Evolutionary conservation across 1,139 yeast species (phyloP).

Genomic region (Geotrichum reessii): DNA sequence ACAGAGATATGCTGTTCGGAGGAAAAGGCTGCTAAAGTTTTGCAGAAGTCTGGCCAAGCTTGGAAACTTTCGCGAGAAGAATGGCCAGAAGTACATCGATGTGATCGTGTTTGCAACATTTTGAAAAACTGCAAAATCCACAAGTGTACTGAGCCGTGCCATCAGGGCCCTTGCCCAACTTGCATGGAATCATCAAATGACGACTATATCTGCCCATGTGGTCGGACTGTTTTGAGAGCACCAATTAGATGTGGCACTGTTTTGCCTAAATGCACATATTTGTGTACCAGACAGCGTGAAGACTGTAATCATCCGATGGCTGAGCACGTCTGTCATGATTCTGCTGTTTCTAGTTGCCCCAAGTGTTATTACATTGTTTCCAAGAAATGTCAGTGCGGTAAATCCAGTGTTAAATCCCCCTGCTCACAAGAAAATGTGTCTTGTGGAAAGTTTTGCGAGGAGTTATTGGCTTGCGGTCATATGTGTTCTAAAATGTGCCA

Average conservation of each 20-base stretch:
- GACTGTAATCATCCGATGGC: constrained; percentile 73
- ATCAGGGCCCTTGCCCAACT: constrained; percentile 76
- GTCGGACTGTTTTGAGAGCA: constrained; percentile 70
- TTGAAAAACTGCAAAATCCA: constrained; percentile 68
- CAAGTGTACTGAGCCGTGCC: constrained; percentile 69
- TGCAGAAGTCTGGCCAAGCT: constrained; percentile 52
- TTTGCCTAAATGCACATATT: constrained; percentile 61
- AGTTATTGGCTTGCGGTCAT: constrained; percentile 61
- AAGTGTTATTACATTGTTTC: constrained; percentile 66
- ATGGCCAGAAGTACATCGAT: constrained; percentile 48
- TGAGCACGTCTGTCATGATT: constrained; percentile 71
- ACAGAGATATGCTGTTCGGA: constrained; percentile 61
- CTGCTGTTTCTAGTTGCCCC: constrained; percentile 56
- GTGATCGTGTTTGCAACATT: constrained; percentile 65
- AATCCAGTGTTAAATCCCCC: constrained; percentile 51
- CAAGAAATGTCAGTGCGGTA: constrained; percentile 69
- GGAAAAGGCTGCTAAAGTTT: constrained; percentile 55
- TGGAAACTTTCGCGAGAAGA: constrained; percentile 34
- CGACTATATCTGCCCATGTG: constrained; percentile 80
- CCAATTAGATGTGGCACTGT: constrained; percentile 87
- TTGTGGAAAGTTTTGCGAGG: constrained; percentile 66
- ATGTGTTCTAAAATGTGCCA: constrained; percentile 60
- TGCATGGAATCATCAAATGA: constrained; percentile 80
- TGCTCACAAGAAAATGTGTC: constrained; percentile 67
- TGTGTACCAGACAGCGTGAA: constrained; percentile 52